A percentile compares a stretch with the other conserved stretches of the same genome.
These are phyloP conservation scores for Candida loeiensis DNA, from an alignment of 805 yeast species.

Conservation along the genomic window DNA sequence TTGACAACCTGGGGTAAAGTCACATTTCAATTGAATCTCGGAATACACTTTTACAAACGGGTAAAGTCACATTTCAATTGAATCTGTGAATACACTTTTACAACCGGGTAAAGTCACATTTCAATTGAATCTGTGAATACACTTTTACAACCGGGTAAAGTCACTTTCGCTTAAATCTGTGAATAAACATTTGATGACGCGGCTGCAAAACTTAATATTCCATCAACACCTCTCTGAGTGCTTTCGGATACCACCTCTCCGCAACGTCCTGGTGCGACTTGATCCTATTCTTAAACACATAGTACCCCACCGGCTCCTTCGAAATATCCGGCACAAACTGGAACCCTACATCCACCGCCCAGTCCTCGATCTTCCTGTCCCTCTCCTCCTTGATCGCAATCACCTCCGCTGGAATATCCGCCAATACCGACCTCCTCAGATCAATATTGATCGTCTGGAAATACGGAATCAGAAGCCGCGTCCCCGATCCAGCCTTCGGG, in stretches of 20 bases:
- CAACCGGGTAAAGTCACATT: too few relatives aligned
- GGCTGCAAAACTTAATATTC: too few relatives aligned
- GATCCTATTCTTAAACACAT: slow-evolving; percentile 45
- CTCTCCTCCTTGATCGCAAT: slow-evolving; percentile 29
- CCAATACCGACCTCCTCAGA: slow-evolving; percentile 26
- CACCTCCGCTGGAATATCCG: slow-evolving; percentile 26
- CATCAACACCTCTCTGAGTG: slow-evolving; percentile 29
- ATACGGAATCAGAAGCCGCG: slow-evolving; percentile 46
- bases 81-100: too few relatives aligned
- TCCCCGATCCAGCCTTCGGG: slow-evolving; percentile 38
- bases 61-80: too few relatives aligned
- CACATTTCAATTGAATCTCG: too few relatives aligned
- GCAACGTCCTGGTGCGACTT: slow-evolving; percentile 45
- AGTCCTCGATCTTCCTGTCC: slow-evolving; percentile 30
- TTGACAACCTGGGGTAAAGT: too few relatives aligned
- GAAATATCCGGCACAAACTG: slow-evolving; percentile 36
- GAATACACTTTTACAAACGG: too few relatives aligned
- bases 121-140: too few relatives aligned
- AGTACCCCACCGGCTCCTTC: slow-evolving; percentile 44
- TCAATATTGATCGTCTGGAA: slow-evolving; percentile 46
- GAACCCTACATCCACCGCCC: slow-evolving; percentile 39
- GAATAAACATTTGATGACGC: too few relatives aligned
- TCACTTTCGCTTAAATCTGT: too few relatives aligned
- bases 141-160: too few relatives aligned
- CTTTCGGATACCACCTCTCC: slow-evolving; percentile 40